phyloP scores from a whole-genome alignment of 2,329 filamentous ascomycete genomes.

The Cladorrhinum sp. region DNA sequence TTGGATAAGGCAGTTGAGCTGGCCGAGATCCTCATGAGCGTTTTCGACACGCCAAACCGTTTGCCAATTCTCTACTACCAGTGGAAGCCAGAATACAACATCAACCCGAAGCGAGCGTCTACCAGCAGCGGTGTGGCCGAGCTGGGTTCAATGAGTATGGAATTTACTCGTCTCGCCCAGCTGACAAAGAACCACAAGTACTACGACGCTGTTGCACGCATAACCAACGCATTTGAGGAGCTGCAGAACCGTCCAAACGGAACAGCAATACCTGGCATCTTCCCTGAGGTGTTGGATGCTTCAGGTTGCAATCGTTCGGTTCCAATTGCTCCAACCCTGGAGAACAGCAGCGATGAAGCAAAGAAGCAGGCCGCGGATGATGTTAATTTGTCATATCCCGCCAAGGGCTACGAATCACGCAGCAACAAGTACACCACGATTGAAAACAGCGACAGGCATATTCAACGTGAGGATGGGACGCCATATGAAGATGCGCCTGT shows the following conservation, averaged over 20 bases:
- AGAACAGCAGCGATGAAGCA: constrained; percentile 10
- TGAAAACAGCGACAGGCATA: neutral
- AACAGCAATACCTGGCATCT: constrained; percentile 73
- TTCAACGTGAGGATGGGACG: neutral
- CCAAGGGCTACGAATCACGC: neutral
- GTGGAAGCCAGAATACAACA: constrained; percentile 67
- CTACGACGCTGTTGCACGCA: constrained; percentile 84
- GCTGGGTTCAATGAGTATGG: constrained; percentile 75
- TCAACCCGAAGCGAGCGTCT: constrained; percentile 61
- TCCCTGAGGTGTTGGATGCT: constrained; percentile 73
- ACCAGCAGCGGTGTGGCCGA: constrained; percentile 61
- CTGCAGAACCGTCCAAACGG: constrained; percentile 59
- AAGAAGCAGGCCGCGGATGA: constrained; percentile 16
- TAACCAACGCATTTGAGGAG: constrained; percentile 75
- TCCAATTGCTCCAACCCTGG: constrained; percentile 37
- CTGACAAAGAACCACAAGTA: constrained; percentile 78
- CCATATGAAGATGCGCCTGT: neutral
- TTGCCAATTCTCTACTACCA: constrained; percentile 83
- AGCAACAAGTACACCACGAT: neutral
- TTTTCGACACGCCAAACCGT: constrained; percentile 89
- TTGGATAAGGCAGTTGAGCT: constrained; percentile 77
- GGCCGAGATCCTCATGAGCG: constrained; percentile 74
- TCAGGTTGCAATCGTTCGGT: constrained; percentile 65
- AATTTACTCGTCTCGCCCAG: constrained; percentile 87
- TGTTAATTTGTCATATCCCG: neutral